These are phyloP conservation scores for Hypoxylon rickii DNA, from an alignment of 495 filamentous ascomycete species.

Conservation along the genomic window DNA sequence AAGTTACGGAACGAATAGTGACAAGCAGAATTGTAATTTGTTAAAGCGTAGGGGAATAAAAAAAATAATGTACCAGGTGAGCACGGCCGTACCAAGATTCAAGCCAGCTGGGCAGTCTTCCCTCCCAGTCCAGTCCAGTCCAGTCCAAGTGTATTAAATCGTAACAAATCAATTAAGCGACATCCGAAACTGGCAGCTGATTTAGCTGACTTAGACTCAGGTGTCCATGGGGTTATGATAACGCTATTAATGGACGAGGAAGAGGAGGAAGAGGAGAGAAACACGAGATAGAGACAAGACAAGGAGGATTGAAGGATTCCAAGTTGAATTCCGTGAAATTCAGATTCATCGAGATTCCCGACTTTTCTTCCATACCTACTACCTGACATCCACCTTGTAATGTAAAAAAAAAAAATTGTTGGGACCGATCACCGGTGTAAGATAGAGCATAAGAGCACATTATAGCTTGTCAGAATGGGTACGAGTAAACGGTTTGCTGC, in stretches of 20 bases:
- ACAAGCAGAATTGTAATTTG: slow-evolving; percentile 6
- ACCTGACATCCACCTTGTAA: no score
- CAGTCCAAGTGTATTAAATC: slow-evolving; percentile 4
- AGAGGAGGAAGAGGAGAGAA: not conserved
- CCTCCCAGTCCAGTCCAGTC: no score
- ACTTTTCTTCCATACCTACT: no score
- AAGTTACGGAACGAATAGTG: slow-evolving; percentile 34
- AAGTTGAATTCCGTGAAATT: slow-evolving; percentile 1
- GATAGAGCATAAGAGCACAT: not conserved
- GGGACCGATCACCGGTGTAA: slow-evolving; percentile 22
- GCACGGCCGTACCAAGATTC: slow-evolving; percentile 28
- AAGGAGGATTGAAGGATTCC: slow-evolving; percentile 7
- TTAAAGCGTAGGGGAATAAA: no score
- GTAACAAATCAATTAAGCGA: slow-evolving; percentile 17
- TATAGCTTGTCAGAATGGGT: no score
- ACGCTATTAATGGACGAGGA: slow-evolving; percentile 15
- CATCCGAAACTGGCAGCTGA: slow-evolving; percentile 18
- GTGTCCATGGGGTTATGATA: not conserved
- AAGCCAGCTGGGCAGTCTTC: not conserved
- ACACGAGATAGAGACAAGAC: not conserved
- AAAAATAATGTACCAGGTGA: slow-evolving; percentile 9
- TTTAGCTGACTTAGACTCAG: slow-evolving; percentile 3
- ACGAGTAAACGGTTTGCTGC: no score
- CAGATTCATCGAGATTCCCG: slow-evolving; percentile 14
- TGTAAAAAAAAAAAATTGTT: slow-evolving; percentile 23